Conservation (phyloP, 768 basidiomycete genomes). For the Trametes maxima region DNA sequence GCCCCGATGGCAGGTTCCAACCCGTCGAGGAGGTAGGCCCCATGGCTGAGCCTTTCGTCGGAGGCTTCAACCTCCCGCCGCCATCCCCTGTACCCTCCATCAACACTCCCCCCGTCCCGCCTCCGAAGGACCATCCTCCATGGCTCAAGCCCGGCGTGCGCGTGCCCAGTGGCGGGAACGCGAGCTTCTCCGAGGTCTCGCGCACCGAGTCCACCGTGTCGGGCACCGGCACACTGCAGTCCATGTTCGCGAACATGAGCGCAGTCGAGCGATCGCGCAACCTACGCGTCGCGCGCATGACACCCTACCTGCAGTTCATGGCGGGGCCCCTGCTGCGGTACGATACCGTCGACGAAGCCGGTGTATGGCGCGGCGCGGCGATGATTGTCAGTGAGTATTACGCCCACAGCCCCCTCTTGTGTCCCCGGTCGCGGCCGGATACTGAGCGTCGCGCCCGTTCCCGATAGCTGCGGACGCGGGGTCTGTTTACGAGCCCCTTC, state of each 20-base stretch:
- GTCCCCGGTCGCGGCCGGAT: constrained; percentile 1
- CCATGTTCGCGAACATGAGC: constrained; percentile 46
- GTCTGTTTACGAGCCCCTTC: constrained; percentile 76
- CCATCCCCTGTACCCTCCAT: constrained; percentile 34
- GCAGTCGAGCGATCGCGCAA: constrained; percentile 68
- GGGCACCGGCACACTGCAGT: constrained; percentile 3
- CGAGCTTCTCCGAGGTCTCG: constrained; percentile 14
- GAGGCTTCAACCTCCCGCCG: constrained; percentile 49
- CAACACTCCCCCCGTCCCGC: constrained; percentile 44
- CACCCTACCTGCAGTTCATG: constrained; percentile 88
- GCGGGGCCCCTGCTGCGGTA: constrained; percentile 89
- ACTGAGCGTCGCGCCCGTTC: constrained; percentile 1
- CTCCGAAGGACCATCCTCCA: constrained; percentile 46
- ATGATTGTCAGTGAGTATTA: constrained; percentile 79
- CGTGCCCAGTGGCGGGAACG: constrained; percentile 7
- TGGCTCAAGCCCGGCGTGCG: constrained; percentile 16
- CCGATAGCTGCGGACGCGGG: constrained; percentile 72
- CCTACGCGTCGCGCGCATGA: constrained; percentile 64
- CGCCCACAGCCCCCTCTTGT: neutral
- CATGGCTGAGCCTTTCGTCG: constrained; percentile 62
- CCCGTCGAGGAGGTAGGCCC: constrained; percentile 64
- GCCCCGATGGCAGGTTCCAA: constrained; percentile 51
- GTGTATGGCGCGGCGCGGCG: constrained; percentile 86
- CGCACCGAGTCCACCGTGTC: constrained; percentile 11
- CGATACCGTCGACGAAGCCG: constrained; percentile 79